Evolutionary conservation across 345 rosid genomes (phyloP).

Genomic region (Eucalyptus cloeziana): DNA sequence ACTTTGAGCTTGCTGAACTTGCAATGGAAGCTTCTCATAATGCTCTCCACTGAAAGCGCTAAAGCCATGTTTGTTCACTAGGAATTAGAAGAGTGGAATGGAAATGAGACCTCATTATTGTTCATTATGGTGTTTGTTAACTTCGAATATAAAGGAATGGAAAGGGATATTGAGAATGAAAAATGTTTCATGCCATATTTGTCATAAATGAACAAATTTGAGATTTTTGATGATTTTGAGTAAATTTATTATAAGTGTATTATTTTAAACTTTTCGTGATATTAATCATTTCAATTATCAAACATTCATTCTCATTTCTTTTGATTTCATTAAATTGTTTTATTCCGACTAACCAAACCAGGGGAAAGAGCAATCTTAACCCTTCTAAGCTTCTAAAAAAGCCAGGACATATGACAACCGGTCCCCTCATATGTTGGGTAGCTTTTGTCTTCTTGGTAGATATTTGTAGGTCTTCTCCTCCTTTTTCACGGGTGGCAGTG

Average conservation of each 20-base stretch:
- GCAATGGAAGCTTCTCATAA: not conserved
- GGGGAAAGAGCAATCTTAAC: not conserved
- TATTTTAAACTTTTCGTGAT: not conserved
- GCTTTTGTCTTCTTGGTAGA: not conserved
- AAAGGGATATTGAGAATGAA: not conserved
- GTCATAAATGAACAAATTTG: accelerated
- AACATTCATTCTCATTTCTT: not conserved
- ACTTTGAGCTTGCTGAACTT: not conserved
- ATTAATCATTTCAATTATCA: not conserved
- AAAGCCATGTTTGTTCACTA: not conserved
- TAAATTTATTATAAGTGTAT: no score
- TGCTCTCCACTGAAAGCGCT: not conserved
- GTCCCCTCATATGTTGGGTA: not conserved
- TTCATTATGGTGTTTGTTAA: not conserved
- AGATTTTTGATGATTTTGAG: no score
- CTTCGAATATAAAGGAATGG: not conserved
- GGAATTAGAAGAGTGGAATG: not conserved
- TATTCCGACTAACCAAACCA: not conserved
- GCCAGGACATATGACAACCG: not conserved
- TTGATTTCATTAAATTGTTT: not conserved
- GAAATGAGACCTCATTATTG: not conserved
- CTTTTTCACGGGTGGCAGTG: not conserved
- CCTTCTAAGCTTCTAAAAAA: not conserved
- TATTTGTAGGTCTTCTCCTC: not conserved
- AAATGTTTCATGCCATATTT: not conserved